phyloP scores from a whole-genome alignment of 2,329 filamentous ascomycete genomes.

The Teratosphaeria pseudoeucalypti region DNA sequence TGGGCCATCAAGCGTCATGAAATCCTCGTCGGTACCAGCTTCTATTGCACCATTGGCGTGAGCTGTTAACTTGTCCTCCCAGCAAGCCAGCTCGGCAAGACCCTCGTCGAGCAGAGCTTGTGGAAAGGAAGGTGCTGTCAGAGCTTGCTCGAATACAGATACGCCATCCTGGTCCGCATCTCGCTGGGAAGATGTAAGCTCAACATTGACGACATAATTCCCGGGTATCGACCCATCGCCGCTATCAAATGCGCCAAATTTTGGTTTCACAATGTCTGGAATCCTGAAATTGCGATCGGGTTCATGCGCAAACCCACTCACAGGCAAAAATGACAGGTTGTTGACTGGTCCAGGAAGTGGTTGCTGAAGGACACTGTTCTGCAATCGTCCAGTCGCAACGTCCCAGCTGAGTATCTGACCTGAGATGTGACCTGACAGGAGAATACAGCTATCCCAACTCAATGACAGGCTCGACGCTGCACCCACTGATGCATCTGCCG shows the following conservation, averaged over 20 bases:
- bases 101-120: constrained; percentile 24
- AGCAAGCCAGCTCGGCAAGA: constrained; percentile 24
- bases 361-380: constrained; percentile 47
- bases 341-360: constrained; percentile 74
- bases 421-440: constrained; percentile 71
- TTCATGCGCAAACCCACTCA: constrained; percentile 37
- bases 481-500: constrained; percentile 45
- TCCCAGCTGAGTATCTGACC: constrained; percentile 78
- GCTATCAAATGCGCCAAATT: constrained; percentile 44
- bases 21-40: constrained; percentile 24
- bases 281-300: constrained; percentile 37
- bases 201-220: constrained; percentile 55
- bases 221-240: constrained; percentile 34
- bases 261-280: constrained; percentile 67
- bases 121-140: constrained; percentile 35
- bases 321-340: constrained; percentile 64
- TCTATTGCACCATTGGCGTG: constrained; percentile 4
- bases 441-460: constrained; percentile 69
- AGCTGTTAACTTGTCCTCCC: constrained; percentile 15
- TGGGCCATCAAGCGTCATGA: constrained; percentile 25
- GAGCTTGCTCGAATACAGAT: constrained; percentile 29
- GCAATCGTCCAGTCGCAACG: constrained; percentile 58
- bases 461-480: constrained; percentile 58
- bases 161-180: constrained; percentile 12
- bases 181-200: constrained; percentile 39